These are phyloP conservation scores for Neurospora sp. DNA, from an alignment of 495 filamentous ascomycete genomes.

Conservation along the genomic window DNA sequence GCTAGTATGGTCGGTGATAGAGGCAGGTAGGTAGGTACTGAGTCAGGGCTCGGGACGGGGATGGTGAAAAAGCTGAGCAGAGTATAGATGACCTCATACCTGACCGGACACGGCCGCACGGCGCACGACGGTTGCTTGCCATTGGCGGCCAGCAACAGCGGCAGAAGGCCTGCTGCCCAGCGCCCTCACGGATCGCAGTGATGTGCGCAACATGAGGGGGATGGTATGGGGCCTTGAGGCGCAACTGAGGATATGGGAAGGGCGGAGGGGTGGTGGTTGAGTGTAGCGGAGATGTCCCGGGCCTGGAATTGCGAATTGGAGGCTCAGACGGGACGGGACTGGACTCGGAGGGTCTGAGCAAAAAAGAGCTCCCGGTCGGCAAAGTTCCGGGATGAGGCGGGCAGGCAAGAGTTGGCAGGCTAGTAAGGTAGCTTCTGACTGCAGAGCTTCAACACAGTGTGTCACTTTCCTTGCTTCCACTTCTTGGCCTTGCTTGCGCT, in stretches of 20 bases:
- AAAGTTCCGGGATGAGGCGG: slow-evolving; percentile 20
- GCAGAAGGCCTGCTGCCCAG: slow-evolving; percentile 39
- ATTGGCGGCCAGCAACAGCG: slow-evolving; percentile 42
- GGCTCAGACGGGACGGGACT: not conserved
- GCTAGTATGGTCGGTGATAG: slow-evolving; percentile 3
- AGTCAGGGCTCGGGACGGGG: not conserved
- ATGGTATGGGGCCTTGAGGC: slow-evolving; percentile 36
- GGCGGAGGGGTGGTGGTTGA: slow-evolving; percentile 20
- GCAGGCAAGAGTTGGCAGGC: slow-evolving; percentile 5
- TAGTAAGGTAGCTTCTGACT: not conserved
- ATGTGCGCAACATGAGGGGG: slow-evolving; percentile 57
- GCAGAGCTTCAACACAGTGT: not conserved
- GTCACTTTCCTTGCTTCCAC: not conserved
- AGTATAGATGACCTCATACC: slow-evolving; percentile 18
- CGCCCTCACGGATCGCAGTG: slow-evolving; percentile 48
- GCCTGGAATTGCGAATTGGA: slow-evolving; percentile 18
- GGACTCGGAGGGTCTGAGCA: slow-evolving; percentile 12
- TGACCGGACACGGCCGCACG: slow-evolving; percentile 19
- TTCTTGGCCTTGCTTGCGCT: not conserved
- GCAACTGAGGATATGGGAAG: slow-evolving; percentile 17
- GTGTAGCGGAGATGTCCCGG: slow-evolving; percentile 24
- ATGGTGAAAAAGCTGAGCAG: not conserved
- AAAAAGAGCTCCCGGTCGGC: slow-evolving; percentile 27
- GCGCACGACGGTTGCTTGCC: slow-evolving; percentile 34
- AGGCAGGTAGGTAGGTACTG: not conserved